phyloP scores from a whole-genome alignment of 2,329 filamentous ascomycete species.

The Chaetomiaceae sp. region DNA sequence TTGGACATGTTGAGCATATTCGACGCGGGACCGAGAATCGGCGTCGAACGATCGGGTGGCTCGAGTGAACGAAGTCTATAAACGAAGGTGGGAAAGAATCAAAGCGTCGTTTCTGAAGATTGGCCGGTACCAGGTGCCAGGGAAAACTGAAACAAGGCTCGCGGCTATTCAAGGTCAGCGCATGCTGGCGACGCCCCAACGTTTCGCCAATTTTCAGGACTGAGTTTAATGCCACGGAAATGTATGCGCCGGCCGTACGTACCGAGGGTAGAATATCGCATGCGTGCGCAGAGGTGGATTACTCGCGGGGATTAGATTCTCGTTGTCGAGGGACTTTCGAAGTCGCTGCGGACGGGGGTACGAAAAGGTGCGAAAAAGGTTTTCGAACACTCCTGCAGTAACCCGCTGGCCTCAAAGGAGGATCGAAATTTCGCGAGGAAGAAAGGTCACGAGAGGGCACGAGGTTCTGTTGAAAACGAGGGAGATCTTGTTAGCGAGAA shows the following conservation, averaged over 20 bases:
- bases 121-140: constrained; percentile 25
- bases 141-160: constrained; percentile 35
- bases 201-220: constrained; percentile 35
- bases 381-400: constrained; percentile 31
- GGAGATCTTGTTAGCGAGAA: constrained; percentile 7
- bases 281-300: constrained; percentile 3
- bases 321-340: constrained; percentile 25
- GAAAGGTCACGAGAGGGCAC: constrained; percentile 21
- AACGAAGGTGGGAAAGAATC: constrained; percentile 17
- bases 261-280: constrained; percentile 20
- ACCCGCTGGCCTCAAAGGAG: constrained; percentile 33
- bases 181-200: constrained; percentile 30
- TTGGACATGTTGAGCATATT: constrained; percentile 60
- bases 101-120: constrained; percentile 17
- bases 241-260: constrained; percentile 11
- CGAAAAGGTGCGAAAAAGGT: constrained; percentile 23
- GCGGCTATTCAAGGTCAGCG: constrained; percentile 30
- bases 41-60: constrained; percentile 3
- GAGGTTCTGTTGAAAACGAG: constrained; percentile 18
- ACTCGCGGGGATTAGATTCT: constrained; percentile 15
- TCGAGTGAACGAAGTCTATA: background rate
- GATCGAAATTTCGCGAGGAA: constrained; percentile 27
- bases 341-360: constrained; percentile 23
- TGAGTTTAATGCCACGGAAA: constrained; percentile 32
- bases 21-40: constrained; percentile 11